Evolutionary conservation across 2,329 filamentous ascomycete species (phyloP), one percentile per base, ranked within the genome.

Genomic region (Zymoseptoria ardabiliae): DNA sequence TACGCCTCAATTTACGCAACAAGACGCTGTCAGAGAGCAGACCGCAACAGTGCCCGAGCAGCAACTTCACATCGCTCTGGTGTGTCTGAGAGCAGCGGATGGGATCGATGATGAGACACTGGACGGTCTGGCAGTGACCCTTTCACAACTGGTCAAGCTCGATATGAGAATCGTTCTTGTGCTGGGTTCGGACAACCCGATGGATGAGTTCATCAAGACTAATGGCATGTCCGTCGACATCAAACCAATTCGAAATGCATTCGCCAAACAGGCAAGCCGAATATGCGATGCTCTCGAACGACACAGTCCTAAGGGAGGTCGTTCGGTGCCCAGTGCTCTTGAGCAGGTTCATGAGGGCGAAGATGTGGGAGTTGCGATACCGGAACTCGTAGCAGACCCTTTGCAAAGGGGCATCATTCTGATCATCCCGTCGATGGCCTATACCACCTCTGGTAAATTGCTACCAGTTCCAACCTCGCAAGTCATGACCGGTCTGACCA

Each of bases 131-230:
- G 90, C 88, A 4, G 85, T 87, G 71, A 97, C 94, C 0, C 76
- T 99, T 49, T 86, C 87, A 28, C 93, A 96, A 72, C 84, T 99
- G 54, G 84, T 86, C 48, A 85, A 87, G 56, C 81, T 99, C 13
- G 93, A 94, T 2, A 82, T 99, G 65, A 81, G 85, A 54, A 91
- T 91, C 61, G 85, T 92, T 20, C 83, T 99, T 0, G 88, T 97
- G 1, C 78, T 97, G 8, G 93, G 97, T 67, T 89, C 86, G 55
- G 75, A 79, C 23, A 76, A 77, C 10, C 59, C 28, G 56, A 61
- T 19, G 58, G 58, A 8, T 53, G 60, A 53, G 60, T 54, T 17
- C 54, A 60, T 55, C 49, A 48, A 25, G 54, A 45, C 58, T 30
- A 56, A 49, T 1, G 50, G 55, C 10, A 51, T 57, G 23, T 25